Conservation (phyloP, 371 early-diverging fungal genomes). For the Mycotypha africana region DNA sequence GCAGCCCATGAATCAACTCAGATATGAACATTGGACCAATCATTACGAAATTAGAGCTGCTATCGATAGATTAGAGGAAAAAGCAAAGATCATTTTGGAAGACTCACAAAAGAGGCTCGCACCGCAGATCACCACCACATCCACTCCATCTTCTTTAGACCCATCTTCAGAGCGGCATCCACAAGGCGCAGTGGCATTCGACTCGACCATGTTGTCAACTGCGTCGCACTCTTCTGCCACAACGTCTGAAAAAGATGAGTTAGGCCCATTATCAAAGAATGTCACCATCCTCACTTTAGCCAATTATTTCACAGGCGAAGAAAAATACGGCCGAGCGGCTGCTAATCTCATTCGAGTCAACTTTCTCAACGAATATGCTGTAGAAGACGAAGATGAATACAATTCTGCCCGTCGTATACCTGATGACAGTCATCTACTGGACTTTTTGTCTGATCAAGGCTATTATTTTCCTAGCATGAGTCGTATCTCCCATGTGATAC, state of each 20-base stretch:
- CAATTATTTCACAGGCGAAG: conserved; percentile 54
- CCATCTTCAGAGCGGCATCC: conserved; percentile 10
- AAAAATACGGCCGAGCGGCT: conserved; percentile 53
- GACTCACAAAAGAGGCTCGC: conserved; percentile 17
- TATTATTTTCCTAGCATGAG: conserved; percentile 60
- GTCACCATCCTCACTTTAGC: conserved; percentile 58
- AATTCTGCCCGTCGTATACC: conserved; percentile 44
- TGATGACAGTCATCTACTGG: conserved; percentile 49
- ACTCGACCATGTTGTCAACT: too few relatives aligned
- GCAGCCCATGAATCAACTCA: conserved; percentile 38
- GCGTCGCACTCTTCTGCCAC: too few relatives aligned
- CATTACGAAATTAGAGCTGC: conserved; percentile 27
- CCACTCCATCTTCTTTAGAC: not conserved
- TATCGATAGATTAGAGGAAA: conserved; percentile 37
- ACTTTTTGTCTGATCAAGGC: conserved; percentile 58
- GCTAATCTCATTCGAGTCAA: conserved; percentile 60
- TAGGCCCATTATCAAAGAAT: conserved; percentile 47
- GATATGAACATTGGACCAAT: conserved; percentile 58
- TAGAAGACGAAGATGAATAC: conserved; percentile 46
- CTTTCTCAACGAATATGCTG: conserved; percentile 46
- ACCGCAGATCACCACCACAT: conserved; percentile 15
- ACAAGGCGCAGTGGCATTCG: conserved; percentile 15
- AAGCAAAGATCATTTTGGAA: conserved; percentile 38
- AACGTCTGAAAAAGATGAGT: conserved; percentile 11
- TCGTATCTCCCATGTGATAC: conserved; percentile 48